Percentiles rank a stretch among this genome's conserved stretches.
Conservation (phyloP, 1,284 basidiomycete species). For the Cutaneotrichosporon curvatum region DNA sequence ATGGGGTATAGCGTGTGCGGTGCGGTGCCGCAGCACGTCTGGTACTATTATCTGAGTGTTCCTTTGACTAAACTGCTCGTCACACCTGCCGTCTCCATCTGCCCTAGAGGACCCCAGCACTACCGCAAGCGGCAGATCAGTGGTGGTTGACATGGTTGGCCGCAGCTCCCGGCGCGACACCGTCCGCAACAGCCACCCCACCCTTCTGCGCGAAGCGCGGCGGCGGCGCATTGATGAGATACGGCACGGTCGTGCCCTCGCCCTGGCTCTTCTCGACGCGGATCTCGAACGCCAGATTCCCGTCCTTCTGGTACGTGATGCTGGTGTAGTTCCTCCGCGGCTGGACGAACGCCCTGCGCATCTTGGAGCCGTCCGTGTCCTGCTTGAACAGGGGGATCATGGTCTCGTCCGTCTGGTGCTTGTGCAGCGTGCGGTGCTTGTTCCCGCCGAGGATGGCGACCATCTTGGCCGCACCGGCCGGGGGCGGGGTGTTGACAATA, state of each 20-base stretch:
- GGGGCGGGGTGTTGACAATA: constrained; percentile 57
- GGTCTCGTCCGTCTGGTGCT: constrained; percentile 59
- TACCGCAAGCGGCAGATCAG: no score
- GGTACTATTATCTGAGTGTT: no score
- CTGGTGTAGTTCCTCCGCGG: constrained; percentile 83
- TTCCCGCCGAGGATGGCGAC: constrained; percentile 73
- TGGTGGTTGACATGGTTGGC: no score
- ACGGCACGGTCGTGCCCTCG: constrained; percentile 67
- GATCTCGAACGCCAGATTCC: constrained; percentile 76
- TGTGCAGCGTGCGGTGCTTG: constrained; percentile 73
- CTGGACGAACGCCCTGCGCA: constrained; percentile 22
- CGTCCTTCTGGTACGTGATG: constrained; percentile 57
- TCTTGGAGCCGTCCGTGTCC: constrained; percentile 66
- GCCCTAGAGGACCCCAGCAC: no score
- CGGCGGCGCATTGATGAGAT: constrained; percentile 31
- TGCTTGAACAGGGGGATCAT: constrained; percentile 77
- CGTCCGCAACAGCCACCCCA: no score
- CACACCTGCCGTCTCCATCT: no score
- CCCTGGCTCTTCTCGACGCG: constrained; percentile 80
- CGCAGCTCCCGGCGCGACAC: no score
- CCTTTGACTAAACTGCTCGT: no score
- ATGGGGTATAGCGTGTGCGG: no score
- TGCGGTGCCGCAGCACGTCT: no score
- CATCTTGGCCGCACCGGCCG: constrained; percentile 68
- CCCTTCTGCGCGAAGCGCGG: constrained; percentile 19